Conservation (phyloP, 495 filamentous ascomycete genomes). For the Talaromyces nanjingensis region DNA sequence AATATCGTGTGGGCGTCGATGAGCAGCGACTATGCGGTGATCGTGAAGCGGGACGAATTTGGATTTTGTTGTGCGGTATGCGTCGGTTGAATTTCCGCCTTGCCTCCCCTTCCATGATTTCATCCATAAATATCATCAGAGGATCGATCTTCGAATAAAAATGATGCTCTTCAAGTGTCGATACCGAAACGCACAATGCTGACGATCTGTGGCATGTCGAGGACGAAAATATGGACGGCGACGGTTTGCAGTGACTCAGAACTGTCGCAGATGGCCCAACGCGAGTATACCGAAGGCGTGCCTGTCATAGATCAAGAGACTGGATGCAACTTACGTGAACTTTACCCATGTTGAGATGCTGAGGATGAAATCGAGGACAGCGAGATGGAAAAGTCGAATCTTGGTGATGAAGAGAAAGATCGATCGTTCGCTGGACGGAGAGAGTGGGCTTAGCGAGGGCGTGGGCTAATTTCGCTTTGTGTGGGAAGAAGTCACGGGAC, state of each 20-base stretch:
- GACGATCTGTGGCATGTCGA: neutral
- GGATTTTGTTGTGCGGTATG: neutral
- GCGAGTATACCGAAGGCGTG: neutral
- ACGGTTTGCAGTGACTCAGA: neutral
- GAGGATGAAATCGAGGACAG: conserved; percentile 16
- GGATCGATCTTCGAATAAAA: too few relatives aligned
- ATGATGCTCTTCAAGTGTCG: too few relatives aligned
- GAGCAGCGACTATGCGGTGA: too few relatives aligned
- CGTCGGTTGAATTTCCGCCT: neutral
- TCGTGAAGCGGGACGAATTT: neutral
- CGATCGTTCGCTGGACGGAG: neutral
- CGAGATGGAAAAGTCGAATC: conserved; percentile 15
- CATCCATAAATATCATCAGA: too few relatives aligned
- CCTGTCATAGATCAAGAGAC: neutral
- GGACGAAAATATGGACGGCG: neutral
- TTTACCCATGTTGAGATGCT: conserved; percentile 25
- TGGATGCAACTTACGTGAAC: conserved; percentile 16
- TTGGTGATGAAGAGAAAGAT: neutral
- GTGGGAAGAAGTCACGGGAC: conserved; percentile 4
- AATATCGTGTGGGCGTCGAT: too few relatives aligned
- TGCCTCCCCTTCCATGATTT: too few relatives aligned
- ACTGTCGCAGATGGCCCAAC: neutral
- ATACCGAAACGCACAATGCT: neutral
- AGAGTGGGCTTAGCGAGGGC: neutral
- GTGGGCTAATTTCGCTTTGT: conserved; percentile 10